Evolutionary conservation across 208 protist genomes (phyloP).

Genomic region (Leishmania guyanensis): DNA sequence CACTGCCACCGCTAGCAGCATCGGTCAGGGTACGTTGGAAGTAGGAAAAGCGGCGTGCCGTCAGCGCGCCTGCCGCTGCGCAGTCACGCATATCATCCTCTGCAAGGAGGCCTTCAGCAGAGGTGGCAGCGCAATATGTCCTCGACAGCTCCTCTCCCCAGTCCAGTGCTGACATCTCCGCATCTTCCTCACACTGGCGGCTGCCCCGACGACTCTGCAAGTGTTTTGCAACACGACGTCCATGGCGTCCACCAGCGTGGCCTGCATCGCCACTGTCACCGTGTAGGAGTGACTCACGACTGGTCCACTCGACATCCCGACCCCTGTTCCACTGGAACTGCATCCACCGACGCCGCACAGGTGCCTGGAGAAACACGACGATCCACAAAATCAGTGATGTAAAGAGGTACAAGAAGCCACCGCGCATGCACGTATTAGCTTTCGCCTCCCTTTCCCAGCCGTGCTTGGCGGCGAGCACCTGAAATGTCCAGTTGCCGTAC

Average conservation of each 20-base stretch:
- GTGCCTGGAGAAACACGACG: slow-evolving; percentile 13
- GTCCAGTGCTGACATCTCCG: slow-evolving; percentile 26
- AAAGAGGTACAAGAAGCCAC: slow-evolving; percentile 56
- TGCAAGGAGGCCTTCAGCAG: neutral
- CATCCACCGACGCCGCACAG: slow-evolving; percentile 18
- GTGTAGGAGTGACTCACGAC: slow-evolving; percentile 4
- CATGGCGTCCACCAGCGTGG: neutral
- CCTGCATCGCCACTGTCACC: no score
- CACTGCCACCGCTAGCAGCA: neutral
- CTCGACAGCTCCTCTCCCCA: slow-evolving; percentile 8
- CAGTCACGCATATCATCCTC: neutral
- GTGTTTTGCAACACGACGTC: neutral
- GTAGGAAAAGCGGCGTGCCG: slow-evolving; percentile 2
- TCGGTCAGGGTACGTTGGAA: slow-evolving; percentile 11
- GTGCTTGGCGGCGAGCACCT: slow-evolving; percentile 58
- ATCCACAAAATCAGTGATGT: slow-evolving; percentile 39
- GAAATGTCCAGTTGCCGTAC: slow-evolving; percentile 64
- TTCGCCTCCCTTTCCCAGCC: slow-evolving; percentile 63
- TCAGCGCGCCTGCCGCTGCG: neutral
- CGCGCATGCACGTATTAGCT: slow-evolving; percentile 46
- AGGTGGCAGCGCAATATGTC: neutral
- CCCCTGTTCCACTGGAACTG: slow-evolving; percentile 13
- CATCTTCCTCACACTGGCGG: neutral
- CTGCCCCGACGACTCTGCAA: neutral
- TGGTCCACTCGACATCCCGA: slow-evolving; percentile 4